Evolutionary conservation across 371 early-diverging fungal genomes (phyloP).

Genomic region (Parasitella parasitica): DNA sequence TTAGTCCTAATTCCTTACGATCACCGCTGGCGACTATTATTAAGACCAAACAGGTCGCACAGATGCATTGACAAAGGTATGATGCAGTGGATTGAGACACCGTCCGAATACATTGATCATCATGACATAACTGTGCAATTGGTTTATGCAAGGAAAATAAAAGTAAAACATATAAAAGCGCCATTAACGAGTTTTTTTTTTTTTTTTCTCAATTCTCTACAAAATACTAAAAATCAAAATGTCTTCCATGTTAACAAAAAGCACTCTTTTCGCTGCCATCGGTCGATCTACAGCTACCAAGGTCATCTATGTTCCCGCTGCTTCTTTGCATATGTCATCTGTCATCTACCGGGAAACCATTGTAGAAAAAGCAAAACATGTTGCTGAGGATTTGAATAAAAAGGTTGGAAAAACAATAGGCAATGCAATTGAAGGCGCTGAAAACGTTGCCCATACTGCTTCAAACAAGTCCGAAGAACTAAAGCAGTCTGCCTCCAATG

Average conservation of each 20-base stretch:
- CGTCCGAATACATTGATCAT: not conserved
- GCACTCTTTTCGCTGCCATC: conserved; percentile 16
- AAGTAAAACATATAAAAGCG: not conserved
- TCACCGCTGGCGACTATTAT: not conserved
- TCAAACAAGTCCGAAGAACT: conserved; percentile 8
- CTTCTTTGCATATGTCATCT: conserved; percentile 15
- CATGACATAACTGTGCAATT: conserved; percentile 2
- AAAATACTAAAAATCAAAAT: conserved; percentile 2
- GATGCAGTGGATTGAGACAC: not conserved
- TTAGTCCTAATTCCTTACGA: too few relatives aligned
- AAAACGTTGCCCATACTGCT: conserved; percentile 15
- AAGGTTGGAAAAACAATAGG: conserved; percentile 14
- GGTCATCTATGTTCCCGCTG: conserved; percentile 12
- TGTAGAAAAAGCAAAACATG: conserved; percentile 29
- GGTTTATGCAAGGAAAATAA: conserved; percentile 9
- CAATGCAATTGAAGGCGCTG: conserved; percentile 14
- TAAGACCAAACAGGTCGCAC: not conserved
- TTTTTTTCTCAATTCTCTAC: not conserved
- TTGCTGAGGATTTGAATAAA: conserved; percentile 22
- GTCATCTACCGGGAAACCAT: conserved; percentile 16
- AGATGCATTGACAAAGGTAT: not conserved
- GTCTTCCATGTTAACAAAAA: conserved; percentile 12
- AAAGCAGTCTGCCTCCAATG: conserved; percentile 8
- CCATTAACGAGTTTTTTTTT: not conserved
- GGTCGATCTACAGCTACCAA: conserved; percentile 11